phyloP scores from a whole-genome alignment of 768 basidiomycete genomes.

The Psilocybe tampanensis region DNA sequence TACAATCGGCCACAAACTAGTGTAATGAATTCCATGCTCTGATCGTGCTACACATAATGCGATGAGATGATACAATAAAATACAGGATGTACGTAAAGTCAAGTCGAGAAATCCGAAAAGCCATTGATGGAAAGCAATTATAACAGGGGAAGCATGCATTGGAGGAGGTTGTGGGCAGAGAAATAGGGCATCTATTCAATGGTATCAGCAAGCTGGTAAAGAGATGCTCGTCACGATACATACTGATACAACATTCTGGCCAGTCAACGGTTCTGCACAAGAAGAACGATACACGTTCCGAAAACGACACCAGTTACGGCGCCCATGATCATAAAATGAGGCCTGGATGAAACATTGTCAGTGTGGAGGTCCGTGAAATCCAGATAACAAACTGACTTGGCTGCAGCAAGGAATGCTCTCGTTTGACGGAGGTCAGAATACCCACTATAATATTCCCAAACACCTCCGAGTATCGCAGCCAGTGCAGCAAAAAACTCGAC shows the following conservation, averaged over 20 bases:
- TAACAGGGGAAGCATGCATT: too few relatives aligned
- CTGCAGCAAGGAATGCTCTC: conserved; percentile 60
- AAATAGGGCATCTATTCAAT: too few relatives aligned
- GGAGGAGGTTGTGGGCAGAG: too few relatives aligned
- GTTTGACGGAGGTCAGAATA: conserved; percentile 56
- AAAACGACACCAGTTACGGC: conserved; percentile 50
- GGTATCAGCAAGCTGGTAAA: not conserved
- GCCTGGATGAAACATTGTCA: conserved; percentile 31
- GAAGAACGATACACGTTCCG: conserved; percentile 51
- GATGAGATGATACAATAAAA: too few relatives aligned
- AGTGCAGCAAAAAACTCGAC: conserved; percentile 57
- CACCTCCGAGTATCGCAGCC: conserved; percentile 54
- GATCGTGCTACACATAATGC: too few relatives aligned
- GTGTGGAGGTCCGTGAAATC: conserved; percentile 1
- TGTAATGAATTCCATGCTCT: too few relatives aligned
- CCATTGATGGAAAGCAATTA: too few relatives aligned
- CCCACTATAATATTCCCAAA: conserved; percentile 68
- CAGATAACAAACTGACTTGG: conserved; percentile 45
- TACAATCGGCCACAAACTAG: not conserved
- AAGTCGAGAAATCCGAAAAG: too few relatives aligned
- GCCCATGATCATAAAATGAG: conserved; percentile 55
- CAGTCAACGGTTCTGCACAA: conserved; percentile 35
- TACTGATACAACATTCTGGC: not conserved
- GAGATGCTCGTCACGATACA: not conserved
- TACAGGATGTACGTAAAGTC: too few relatives aligned